phyloP scores from a whole-genome alignment of 495 filamentous ascomycete species.

The Jackrogersella multiformis region DNA sequence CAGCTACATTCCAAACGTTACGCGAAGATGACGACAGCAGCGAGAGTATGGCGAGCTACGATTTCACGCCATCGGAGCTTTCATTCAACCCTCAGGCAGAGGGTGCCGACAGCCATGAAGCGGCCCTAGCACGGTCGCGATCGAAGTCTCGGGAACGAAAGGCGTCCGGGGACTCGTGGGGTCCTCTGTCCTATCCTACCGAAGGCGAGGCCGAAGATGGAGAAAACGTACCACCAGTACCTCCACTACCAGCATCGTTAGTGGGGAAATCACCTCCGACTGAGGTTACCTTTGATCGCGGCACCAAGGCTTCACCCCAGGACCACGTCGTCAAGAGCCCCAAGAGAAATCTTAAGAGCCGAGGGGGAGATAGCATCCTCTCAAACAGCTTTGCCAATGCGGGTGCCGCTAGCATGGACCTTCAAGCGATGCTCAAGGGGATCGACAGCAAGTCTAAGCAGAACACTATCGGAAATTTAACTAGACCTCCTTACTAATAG shows the following conservation, averaged over 20 bases:
- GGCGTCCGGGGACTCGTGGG: conserved; percentile 46
- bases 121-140: conserved; percentile 34
- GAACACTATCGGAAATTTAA: conserved; percentile 51
- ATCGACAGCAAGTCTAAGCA: conserved; percentile 58
- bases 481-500: conserved; percentile 56
- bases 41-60: conserved; percentile 68
- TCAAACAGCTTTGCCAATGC: conserved; percentile 47
- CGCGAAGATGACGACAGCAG: conserved; percentile 58
- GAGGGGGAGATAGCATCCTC: conserved; percentile 48
- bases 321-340: conserved; percentile 47
- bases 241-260: conserved; percentile 49
- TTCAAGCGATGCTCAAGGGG: conserved; percentile 56
- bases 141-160: conserved; percentile 52
- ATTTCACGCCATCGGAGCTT: conserved; percentile 62
- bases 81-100: conserved; percentile 56
- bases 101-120: conserved; percentile 26
- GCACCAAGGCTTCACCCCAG: conserved; percentile 37
- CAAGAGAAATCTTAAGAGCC: conserved; percentile 52
- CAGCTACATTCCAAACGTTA: conserved; percentile 47
- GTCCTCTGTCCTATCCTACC: conserved; percentile 60
- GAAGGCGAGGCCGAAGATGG: conserved; percentile 38
- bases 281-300: conserved; percentile 16
- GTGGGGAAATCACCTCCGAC: conserved; percentile 34
- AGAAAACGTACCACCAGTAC: conserved; percentile 54
- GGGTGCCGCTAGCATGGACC: conserved; percentile 51